Conservation (phyloP, 805 yeast genomes). For the Suhomyces pyralidae region DNA sequence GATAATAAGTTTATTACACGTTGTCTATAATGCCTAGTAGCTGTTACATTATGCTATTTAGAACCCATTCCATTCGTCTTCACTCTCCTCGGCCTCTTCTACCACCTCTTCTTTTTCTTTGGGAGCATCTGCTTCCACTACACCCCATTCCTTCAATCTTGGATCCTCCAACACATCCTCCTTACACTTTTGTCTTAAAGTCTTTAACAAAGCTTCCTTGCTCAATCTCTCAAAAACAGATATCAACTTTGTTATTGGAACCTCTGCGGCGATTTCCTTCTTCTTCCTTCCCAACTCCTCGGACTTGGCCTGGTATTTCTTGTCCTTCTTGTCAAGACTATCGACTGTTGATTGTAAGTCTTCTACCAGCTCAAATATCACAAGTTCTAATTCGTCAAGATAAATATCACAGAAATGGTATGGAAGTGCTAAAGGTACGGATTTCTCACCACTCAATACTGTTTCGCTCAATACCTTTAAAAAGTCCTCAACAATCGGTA, state of each 20-base stretch:
- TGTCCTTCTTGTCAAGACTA: conserved; percentile 26
- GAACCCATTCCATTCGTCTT: conserved; percentile 33
- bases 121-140: conserved; percentile 23
- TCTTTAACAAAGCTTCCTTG: conserved; percentile 51
- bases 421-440: conserved; percentile 71
- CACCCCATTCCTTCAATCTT: conserved; percentile 65
- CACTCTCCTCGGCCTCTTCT: conserved; percentile 16
- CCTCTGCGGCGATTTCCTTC: conserved; percentile 32
- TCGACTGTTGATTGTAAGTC: conserved; percentile 43
- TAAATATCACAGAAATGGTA: conserved; percentile 82
- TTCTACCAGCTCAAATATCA: conserved; percentile 49
- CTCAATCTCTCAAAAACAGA: conserved; percentile 58
- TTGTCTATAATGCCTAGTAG: background rate
- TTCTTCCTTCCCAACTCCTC: conserved; percentile 28
- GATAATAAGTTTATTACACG: background rate
- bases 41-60: conserved; percentile 8
- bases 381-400: conserved; percentile 77
- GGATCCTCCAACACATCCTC: conserved; percentile 66
- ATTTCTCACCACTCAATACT: conserved; percentile 57
- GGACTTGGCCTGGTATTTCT: conserved; percentile 29
- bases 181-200: conserved; percentile 60
- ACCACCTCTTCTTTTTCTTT: conserved; percentile 20
- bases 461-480: conserved; percentile 39
- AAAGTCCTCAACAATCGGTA: conserved; percentile 43
- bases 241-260: conserved; percentile 56